These are phyloP conservation scores for Amoebophrya sp. DNA, from an alignment of 169 alveolate genomes.

Conservation along the genomic window DNA sequence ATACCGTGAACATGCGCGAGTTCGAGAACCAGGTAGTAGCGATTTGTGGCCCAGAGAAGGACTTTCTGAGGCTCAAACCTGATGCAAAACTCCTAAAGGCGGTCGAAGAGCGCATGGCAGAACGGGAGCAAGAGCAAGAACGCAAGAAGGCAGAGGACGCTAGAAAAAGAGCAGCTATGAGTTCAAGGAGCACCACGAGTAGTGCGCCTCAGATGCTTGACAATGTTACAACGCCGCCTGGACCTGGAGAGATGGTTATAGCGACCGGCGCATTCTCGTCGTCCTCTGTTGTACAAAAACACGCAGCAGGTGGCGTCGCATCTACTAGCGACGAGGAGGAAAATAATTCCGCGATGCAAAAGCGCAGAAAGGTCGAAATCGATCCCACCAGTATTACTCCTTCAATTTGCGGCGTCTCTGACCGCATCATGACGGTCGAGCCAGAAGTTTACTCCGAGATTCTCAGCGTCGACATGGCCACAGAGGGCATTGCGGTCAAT, in stretches of 20 bases:
- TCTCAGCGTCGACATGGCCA: background rate
- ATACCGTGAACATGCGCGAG: background rate
- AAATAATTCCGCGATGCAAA: no score
- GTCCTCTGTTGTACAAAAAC: no score
- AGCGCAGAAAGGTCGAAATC: no score
- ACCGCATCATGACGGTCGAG: slow-evolving; percentile 20
- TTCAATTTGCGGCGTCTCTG: background rate
- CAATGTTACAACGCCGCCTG: no score
- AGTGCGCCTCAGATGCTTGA: no score
- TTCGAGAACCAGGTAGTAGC: slow-evolving; percentile 5
- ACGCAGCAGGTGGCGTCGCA: background rate
- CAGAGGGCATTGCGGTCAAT: background rate
- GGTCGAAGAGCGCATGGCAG: background rate
- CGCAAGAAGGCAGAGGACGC: no score
- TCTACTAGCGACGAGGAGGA: no score
- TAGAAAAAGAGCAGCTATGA: background rate
- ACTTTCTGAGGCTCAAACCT: background rate
- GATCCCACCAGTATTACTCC: background rate
- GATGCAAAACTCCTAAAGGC: background rate
- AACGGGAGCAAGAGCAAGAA: no score
- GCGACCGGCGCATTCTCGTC: background rate
- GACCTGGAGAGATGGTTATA: no score
- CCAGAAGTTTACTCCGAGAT: background rate
- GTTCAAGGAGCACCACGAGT: background rate
- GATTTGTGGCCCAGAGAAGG: background rate